Conservation (phyloP, 441 rosid genomes). For the Breynia disticha region DNA sequence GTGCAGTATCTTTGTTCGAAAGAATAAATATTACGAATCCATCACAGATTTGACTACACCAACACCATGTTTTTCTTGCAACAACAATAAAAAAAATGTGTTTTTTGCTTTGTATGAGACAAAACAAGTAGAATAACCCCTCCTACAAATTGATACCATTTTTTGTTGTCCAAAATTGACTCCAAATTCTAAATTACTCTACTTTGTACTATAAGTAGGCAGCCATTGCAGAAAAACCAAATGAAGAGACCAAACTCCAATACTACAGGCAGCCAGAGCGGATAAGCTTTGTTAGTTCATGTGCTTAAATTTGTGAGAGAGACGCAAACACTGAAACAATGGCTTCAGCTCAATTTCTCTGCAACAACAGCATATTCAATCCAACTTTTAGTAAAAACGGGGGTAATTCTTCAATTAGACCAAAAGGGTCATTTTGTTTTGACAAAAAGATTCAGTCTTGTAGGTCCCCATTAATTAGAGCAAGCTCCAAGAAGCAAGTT, state of each 20-base stretch:
- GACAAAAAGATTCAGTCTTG: constrained; percentile 23
- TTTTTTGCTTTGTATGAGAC: too few species aligned
- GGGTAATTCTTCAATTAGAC: constrained; percentile 15
- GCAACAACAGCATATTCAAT: constrained; percentile 20
- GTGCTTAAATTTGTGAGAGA: background rate
- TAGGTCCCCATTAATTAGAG: constrained; percentile 30
- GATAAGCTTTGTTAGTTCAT: too few species aligned
- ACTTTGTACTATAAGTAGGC: background rate
- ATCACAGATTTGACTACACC: too few species aligned
- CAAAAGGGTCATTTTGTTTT: constrained; percentile 19
- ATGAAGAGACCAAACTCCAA: background rate
- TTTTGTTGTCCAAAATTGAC: constrained; percentile 17
- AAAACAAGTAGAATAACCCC: background rate
- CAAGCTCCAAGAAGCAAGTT: constrained; percentile 40
- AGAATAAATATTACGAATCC: too few species aligned
- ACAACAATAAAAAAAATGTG: too few species aligned
- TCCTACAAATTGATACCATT: background rate
- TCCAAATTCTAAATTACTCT: background rate
- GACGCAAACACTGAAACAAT: constrained; percentile 10
- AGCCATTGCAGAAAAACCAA: too few species aligned
- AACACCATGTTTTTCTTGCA: too few species aligned
- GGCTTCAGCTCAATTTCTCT: constrained; percentile 35
- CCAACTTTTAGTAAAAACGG: constrained; percentile 25
- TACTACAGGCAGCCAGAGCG: background rate
- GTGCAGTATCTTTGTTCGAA: too few species aligned